Evolutionary conservation across 306 rosid species (phyloP).

Genomic region (Corylus heterophylla): DNA sequence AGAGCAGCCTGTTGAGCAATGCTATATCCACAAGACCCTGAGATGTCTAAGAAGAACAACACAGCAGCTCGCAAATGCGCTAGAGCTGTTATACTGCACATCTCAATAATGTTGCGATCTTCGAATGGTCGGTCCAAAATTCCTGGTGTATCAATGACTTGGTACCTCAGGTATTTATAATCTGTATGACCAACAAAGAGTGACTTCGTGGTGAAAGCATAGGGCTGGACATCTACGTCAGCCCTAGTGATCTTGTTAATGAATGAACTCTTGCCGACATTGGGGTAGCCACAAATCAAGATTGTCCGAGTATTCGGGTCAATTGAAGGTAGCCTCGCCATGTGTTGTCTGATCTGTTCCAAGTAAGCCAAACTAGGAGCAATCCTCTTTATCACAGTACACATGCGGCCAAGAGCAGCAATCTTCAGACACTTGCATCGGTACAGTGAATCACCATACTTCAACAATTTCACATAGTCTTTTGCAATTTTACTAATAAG

Average conservation of each 20-base stretch:
- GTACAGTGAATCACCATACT: conserved; percentile 84
- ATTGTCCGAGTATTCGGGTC: conserved; percentile 79
- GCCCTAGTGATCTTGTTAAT: conserved; percentile 90
- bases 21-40: conserved; percentile 88
- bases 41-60: conserved; percentile 81
- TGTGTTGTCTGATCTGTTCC: conserved; percentile 86
- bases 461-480: conserved; percentile 75
- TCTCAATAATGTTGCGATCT: conserved; percentile 87
- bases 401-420: conserved; percentile 94
- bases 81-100: conserved; percentile 91
- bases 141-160: conserved; percentile 89
- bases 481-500: conserved; percentile 74
- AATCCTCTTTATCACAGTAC: conserved; percentile 82
- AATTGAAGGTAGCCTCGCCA: conserved; percentile 90
- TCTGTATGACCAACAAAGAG: conserved; percentile 90
- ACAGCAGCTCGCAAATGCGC: conserved; percentile 91
- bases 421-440: conserved; percentile 81
- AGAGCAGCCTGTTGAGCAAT: conserved; percentile 87
- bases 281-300: conserved; percentile 88
- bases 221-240: conserved; percentile 90
- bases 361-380: conserved; percentile 90
- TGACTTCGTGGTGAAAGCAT: conserved; percentile 90
- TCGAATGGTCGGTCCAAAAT: conserved; percentile 93
- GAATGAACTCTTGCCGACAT: conserved; percentile 92
- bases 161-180: conserved; percentile 81